Evolutionary conservation across 129 eudicot genomes (phyloP).

Genomic region (Artemisia annua): DNA sequence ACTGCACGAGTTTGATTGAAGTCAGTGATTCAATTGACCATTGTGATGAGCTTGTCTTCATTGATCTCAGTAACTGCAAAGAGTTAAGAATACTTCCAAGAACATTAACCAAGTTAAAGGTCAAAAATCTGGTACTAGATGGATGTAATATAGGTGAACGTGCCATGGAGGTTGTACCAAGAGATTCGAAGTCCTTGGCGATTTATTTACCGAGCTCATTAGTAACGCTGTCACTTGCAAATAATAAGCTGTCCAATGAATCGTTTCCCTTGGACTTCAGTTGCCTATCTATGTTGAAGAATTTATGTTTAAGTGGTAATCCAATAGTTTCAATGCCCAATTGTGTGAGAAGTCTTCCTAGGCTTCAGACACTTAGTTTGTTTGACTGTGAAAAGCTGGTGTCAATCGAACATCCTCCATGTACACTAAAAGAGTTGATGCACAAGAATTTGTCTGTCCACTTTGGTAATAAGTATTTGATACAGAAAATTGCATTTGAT

Average conservation of each 20-base stretch:
- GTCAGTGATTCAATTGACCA: too few relatives aligned
- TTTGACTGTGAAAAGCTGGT: neutral
- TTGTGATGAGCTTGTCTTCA: too few relatives aligned
- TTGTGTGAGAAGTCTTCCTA: slow-evolving; percentile 5
- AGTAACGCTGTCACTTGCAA: neutral
- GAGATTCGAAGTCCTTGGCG: neutral
- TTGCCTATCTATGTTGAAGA: slow-evolving; percentile 1
- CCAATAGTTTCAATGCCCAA: slow-evolving; percentile 9
- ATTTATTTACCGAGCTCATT: neutral
- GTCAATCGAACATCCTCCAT: slow-evolving; percentile 22
- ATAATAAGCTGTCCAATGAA: slow-evolving; percentile 2
- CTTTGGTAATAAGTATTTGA: neutral
- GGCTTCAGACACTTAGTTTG: slow-evolving; percentile 6
- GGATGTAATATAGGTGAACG: neutral
- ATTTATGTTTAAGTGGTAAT: slow-evolving; percentile 1
- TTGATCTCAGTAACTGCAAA: too few relatives aligned
- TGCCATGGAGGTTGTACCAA: neutral
- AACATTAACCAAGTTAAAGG: neutral
- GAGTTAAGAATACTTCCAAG: too few relatives aligned
- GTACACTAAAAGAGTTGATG: too few relatives aligned
- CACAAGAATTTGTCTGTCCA: too few relatives aligned
- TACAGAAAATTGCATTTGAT: slow-evolving; percentile 3
- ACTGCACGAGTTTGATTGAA: neutral
- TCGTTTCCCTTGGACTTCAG: slow-evolving; percentile 8
- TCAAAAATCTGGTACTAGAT: neutral